These are phyloP conservation scores for Meredithiella fracta DNA, from an alignment of 2,329 filamentous ascomycete genomes.

Conservation along the genomic window DNA sequence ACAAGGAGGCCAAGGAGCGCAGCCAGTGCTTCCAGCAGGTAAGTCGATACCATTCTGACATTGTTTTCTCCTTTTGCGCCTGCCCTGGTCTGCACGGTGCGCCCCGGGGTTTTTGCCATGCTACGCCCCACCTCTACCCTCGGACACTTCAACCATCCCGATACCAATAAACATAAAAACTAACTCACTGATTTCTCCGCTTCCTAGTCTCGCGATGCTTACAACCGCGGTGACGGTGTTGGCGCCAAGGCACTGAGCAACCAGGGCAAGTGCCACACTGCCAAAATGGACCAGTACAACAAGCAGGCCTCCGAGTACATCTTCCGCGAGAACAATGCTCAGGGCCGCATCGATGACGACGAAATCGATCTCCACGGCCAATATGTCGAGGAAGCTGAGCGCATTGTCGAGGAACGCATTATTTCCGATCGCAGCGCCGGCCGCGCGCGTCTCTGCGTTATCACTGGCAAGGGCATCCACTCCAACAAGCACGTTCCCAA, in stretches of 20 bases:
- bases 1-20: slow-evolving; percentile 64
- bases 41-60: slow-evolving; percentile 18
- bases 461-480: slow-evolving; percentile 92
- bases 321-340: slow-evolving; percentile 84
- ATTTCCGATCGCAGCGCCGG: slow-evolving; percentile 55
- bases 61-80: neutral
- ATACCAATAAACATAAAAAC: neutral
- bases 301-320: slow-evolving; percentile 83
- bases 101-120: too few species aligned
- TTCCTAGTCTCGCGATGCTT: slow-evolving; percentile 57
- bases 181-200: neutral
- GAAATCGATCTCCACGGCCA: slow-evolving; percentile 90
- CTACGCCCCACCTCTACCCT: too few species aligned
- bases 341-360: slow-evolving; percentile 56
- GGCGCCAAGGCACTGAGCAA: slow-evolving; percentile 70
- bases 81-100: neutral
- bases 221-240: slow-evolving; percentile 66
- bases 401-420: slow-evolving; percentile 76
- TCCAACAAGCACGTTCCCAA: slow-evolving; percentile 69
- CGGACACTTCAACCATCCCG: too few species aligned
- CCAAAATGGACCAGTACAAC: slow-evolving; percentile 77
- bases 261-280: slow-evolving; percentile 69
- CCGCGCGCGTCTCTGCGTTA: slow-evolving; percentile 76
- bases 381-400: slow-evolving; percentile 79
- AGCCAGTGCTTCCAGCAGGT: slow-evolving; percentile 60